Conservation (phyloP, 805 yeast species). For the Zygosaccharomyces rouxii region DNA sequence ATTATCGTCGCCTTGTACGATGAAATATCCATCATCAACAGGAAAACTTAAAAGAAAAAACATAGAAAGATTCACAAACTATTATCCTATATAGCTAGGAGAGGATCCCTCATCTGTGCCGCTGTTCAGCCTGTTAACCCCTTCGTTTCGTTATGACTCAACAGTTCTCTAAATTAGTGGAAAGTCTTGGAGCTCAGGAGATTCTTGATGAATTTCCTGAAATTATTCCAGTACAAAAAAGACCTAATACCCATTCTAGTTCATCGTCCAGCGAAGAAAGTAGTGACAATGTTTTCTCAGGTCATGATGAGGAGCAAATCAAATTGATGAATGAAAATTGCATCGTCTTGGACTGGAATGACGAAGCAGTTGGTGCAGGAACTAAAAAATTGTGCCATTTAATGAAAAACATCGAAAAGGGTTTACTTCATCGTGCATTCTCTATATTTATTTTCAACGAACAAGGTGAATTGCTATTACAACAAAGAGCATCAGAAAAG, state of each 20-base stretch:
- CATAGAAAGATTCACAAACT: too few relatives aligned
- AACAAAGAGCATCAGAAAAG: constrained; percentile 94
- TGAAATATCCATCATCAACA: background rate
- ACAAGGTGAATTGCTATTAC: constrained; percentile 71
- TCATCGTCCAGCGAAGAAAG: constrained; percentile 30
- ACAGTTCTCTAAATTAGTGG: constrained; percentile 50
- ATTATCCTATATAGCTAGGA: background rate
- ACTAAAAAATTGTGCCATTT: constrained; percentile 87
- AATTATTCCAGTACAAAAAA: constrained; percentile 55
- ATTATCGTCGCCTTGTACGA: background rate
- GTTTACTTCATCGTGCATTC: constrained; percentile 91
- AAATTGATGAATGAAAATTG: constrained; percentile 94
- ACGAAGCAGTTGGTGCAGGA: constrained; percentile 85
- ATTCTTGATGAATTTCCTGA: constrained; percentile 61
- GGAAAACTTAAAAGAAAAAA: too few relatives aligned
- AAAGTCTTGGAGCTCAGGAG: constrained; percentile 43
- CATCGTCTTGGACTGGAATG: constrained; percentile 85
- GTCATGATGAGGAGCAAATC: constrained; percentile 93
- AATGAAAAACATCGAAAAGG: constrained; percentile 80
- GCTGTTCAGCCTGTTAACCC: background rate
- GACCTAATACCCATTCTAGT: constrained; percentile 52
- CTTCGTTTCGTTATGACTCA: constrained; percentile 12
- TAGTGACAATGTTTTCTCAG: constrained; percentile 55
- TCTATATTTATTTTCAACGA: constrained; percentile 89
- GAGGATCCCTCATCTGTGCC: background rate